phyloP scores from a whole-genome alignment of 768 basidiomycete genomes.

The Mycena vitilis region DNA sequence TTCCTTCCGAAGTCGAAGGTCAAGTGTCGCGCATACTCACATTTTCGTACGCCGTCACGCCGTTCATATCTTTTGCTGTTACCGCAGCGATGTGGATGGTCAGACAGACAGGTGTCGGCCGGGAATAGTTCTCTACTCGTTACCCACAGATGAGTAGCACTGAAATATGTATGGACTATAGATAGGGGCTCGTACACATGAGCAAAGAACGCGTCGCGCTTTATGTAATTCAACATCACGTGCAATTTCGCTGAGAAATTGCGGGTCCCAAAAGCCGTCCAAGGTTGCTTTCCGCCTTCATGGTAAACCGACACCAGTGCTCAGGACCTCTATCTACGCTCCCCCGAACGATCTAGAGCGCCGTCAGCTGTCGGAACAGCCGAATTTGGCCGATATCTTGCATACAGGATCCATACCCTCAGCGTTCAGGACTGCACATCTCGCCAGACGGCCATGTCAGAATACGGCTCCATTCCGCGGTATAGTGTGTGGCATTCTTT shows the following conservation, averaged over 20 bases:
- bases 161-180: neutral
- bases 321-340: slow-evolving; percentile 6
- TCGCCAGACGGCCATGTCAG: slow-evolving; percentile 23
- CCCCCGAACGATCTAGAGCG: neutral
- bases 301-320: slow-evolving; percentile 24
- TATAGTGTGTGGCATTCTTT: slow-evolving; percentile 23
- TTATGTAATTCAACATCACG: neutral
- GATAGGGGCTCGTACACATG: neutral
- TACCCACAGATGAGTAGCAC: no score
- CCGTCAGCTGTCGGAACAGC: neutral
- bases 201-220: slow-evolving; percentile 20
- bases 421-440: neutral
- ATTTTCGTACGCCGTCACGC: slow-evolving; percentile 28
- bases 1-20: slow-evolving; percentile 28
- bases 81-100: slow-evolving; percentile 25
- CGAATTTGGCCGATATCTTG: slow-evolving; percentile 4
- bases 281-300: slow-evolving; percentile 17
- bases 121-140: neutral
- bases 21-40: slow-evolving; percentile 35
- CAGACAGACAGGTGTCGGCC: slow-evolving; percentile 18
- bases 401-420: slow-evolving; percentile 1
- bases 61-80: slow-evolving; percentile 30
- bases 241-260: neutral
- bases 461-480: slow-evolving; percentile 44
- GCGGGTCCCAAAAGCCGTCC: no score